phyloP scores from a whole-genome alignment of 306 rosid genomes.

The Ceratonia siliqua region DNA sequence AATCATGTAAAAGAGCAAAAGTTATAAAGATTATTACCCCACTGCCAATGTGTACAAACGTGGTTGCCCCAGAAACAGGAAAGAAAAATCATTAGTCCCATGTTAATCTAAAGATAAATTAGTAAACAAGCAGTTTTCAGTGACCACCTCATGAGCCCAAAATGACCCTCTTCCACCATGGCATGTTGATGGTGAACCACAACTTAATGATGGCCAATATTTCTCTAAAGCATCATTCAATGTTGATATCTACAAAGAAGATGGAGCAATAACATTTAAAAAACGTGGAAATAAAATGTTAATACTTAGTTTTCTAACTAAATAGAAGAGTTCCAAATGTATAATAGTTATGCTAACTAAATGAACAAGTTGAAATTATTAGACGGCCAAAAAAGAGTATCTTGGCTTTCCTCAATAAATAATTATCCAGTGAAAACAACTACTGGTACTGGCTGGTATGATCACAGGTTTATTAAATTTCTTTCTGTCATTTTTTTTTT shows the following conservation, averaged over 20 bases:
- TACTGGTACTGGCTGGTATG: conserved; percentile 4
- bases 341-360: conserved; percentile 21
- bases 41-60: conserved; percentile 54
- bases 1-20: conserved; percentile 36
- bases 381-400: neutral
- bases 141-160: conserved; percentile 97
- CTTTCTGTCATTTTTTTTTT: no score
- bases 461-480: conserved; percentile 5
- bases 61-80: conserved; percentile 40
- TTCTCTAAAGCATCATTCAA: conserved; percentile 58
- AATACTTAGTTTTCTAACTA: conserved; percentile 3
- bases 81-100: conserved; percentile 49
- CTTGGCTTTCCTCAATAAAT: neutral
- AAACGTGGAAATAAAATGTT: conserved; percentile 17
- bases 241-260: conserved; percentile 63
- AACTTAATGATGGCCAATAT: conserved; percentile 93
- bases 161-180: conserved; percentile 75
- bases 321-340: conserved; percentile 1
- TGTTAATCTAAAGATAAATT: conserved; percentile 15
- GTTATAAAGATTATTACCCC: conserved; percentile 75
- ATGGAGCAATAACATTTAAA: conserved; percentile 16
- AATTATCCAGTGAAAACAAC: conserved; percentile 6
- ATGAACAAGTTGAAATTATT: neutral
- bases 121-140: conserved; percentile 33
- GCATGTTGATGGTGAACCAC: conserved; percentile 69